Percentiles rank a stretch among this genome's conserved stretches.
Evolutionary conservation across 1,284 basidiomycete species (phyloP).

Genomic region (Cryptococcus floricola): DNA sequence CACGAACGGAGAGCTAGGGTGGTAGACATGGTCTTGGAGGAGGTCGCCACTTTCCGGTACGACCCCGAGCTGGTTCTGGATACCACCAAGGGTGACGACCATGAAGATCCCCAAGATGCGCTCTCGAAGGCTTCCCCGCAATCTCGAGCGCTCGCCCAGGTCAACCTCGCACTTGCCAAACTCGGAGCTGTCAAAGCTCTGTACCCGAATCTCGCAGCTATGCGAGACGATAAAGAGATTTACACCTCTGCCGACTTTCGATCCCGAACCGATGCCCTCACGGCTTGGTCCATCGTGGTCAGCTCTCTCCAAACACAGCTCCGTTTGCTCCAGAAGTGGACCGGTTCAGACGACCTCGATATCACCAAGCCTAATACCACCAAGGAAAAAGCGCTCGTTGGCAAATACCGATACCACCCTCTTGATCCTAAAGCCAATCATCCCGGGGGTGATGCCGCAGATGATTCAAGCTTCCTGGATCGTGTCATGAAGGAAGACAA

Average conservation of each 20-base stretch:
- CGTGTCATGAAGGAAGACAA: slow-evolving; percentile 93
- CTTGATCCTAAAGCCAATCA: slow-evolving; percentile 37
- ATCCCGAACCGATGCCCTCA: slow-evolving; percentile 74
- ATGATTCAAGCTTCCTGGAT: slow-evolving; percentile 84
- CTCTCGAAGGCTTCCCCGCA: slow-evolving; percentile 31
- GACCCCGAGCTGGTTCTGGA: slow-evolving; percentile 12
- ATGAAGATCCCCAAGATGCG: slow-evolving; percentile 25
- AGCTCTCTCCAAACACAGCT: slow-evolving; percentile 74
- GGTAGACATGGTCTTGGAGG: slow-evolving; percentile 77
- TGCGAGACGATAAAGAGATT: slow-evolving; percentile 71
- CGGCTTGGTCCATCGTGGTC: slow-evolving; percentile 82
- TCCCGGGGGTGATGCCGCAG: slow-evolving; percentile 38
- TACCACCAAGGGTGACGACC: slow-evolving; percentile 5
- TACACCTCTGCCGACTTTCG: slow-evolving; percentile 67
- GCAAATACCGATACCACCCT: slow-evolving; percentile 40
- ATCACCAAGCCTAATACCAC: slow-evolving; percentile 70
- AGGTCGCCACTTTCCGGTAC: slow-evolving; percentile 68
- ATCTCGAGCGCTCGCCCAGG: slow-evolving; percentile 63
- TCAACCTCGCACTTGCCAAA: slow-evolving; percentile 68
- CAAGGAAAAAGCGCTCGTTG: slow-evolving; percentile 53
- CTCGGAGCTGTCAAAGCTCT: slow-evolving; percentile 79
- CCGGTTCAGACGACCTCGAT: slow-evolving; percentile 82
- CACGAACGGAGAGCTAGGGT: slow-evolving; percentile 75
- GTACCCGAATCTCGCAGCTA: slow-evolving; percentile 77
- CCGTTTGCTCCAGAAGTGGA: slow-evolving; percentile 78